Evolutionary conservation across 2,329 filamentous ascomycete species (phyloP).

Genomic region (Balansia obtecta): DNA sequence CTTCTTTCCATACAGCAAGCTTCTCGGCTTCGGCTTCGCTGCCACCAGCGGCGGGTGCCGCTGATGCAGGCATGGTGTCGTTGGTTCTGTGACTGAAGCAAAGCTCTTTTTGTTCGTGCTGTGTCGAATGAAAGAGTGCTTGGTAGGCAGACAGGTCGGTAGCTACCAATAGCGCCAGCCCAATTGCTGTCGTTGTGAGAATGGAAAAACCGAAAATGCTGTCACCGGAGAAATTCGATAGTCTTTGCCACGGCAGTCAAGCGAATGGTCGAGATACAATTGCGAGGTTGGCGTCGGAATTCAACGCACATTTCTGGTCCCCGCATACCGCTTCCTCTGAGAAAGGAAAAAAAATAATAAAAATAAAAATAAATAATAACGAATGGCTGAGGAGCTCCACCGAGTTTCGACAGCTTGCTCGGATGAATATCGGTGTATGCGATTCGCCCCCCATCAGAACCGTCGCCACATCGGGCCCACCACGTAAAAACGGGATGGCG

Average conservation of each 20-base stretch:
- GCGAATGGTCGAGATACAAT: neutral
- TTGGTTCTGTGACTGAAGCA: neutral
- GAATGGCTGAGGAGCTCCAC: neutral
- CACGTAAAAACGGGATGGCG: no score
- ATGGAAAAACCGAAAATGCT: neutral
- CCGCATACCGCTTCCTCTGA: neutral
- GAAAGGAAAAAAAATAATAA: neutral
- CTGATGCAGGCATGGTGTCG: slow-evolving; percentile 17
- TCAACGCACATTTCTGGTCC: slow-evolving; percentile 1
- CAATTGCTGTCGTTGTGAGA: neutral
- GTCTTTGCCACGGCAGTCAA: neutral
- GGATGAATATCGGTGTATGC: neutral
- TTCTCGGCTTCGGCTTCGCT: slow-evolving; percentile 27
- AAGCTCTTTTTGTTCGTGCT: neutral
- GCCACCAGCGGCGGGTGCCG: slow-evolving; percentile 13
- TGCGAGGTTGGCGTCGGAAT: slow-evolving; percentile 4
- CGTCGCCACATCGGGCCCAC: no score
- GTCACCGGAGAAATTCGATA: neutral
- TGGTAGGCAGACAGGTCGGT: no score
- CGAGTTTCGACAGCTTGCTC: neutral
- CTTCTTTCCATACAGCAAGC: slow-evolving; percentile 39
- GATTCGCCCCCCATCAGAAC: no score
- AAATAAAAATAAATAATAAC: neutral
- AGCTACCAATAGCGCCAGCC: no score
- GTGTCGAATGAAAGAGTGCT: neutral